Conservation (phyloP, 139 green algal genomes). For the Nannochloris sp. region DNA sequence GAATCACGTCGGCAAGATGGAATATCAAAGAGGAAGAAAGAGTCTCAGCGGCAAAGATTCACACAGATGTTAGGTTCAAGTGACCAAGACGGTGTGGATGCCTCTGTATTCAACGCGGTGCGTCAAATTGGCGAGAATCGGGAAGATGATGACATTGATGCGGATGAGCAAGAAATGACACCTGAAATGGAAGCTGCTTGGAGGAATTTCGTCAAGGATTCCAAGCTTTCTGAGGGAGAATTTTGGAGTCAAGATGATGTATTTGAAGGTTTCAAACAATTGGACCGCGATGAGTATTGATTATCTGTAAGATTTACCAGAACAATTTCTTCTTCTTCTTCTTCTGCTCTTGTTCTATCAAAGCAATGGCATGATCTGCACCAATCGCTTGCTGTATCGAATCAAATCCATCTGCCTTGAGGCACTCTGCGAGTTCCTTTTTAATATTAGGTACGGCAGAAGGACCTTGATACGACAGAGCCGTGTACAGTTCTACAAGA, state of each 20-base stretch:
- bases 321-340: constrained; percentile 6
- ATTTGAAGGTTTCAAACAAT: constrained; percentile 17
- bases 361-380: constrained; percentile 36
- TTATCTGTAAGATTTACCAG: neutral
- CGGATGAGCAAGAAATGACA: constrained; percentile 13
- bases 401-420: constrained; percentile 67
- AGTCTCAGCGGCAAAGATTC: constrained; percentile 21
- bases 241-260: constrained; percentile 21
- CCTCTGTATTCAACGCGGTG: constrained; percentile 5
- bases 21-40: neutral
- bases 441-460: constrained; percentile 82
- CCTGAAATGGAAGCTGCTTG: constrained; percentile 15
- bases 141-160: neutral
- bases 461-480: constrained; percentile 82
- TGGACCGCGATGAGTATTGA: constrained; percentile 14
- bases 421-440: constrained; percentile 57
- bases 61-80: constrained; percentile 14
- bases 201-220: constrained; percentile 21
- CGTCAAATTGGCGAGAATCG: constrained; percentile 2
- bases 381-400: constrained; percentile 74
- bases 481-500: constrained; percentile 94
- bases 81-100: constrained; percentile 11
- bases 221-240: constrained; percentile 19
- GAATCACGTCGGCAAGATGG: neutral
- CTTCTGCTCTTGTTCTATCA: neutral